Evolutionary conservation across 1,284 basidiomycete genomes (phyloP).

Genomic region (Vanrija sp.): DNA sequence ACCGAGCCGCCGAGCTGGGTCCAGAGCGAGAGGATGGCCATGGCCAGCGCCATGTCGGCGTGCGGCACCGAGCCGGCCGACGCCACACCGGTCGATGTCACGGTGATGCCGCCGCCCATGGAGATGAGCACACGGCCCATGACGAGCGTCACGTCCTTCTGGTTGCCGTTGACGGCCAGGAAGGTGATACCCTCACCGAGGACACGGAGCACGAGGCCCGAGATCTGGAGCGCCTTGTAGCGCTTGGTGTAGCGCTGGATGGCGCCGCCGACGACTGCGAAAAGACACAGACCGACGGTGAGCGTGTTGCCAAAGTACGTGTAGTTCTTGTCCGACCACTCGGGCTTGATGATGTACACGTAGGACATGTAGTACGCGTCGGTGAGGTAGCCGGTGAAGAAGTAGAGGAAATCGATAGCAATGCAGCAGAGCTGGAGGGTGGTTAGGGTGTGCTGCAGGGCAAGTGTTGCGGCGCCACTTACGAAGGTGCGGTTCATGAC

Average conservation of each 20-base stretch:
- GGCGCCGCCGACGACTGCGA: conserved; percentile 43
- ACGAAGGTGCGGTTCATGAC: conserved; percentile 49
- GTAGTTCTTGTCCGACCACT: conserved; percentile 31
- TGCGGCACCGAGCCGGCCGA: conserved; percentile 47
- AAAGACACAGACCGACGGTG: conserved; percentile 44
- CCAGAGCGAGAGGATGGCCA: conserved; percentile 46
- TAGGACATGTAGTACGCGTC: conserved; percentile 41
- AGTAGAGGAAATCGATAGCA: conserved; percentile 48
- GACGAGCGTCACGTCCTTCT: conserved; percentile 13
- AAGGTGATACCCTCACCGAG: conserved; percentile 31
- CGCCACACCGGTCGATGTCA: conserved; percentile 46
- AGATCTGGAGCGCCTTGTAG: conserved; percentile 47
- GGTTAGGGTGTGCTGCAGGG: no score
- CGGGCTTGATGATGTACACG: conserved; percentile 41
- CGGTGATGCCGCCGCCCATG: conserved; percentile 42
- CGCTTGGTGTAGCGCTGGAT: conserved; percentile 49
- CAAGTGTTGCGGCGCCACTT: neutral
- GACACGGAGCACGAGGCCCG: conserved; percentile 29
- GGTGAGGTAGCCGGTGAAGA: conserved; percentile 40
- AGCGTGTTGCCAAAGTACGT: conserved; percentile 32
- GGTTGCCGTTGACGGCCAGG: conserved; percentile 31
- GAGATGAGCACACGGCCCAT: conserved; percentile 35
- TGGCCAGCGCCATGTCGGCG: conserved; percentile 46
- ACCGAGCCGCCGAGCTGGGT: conserved; percentile 45
- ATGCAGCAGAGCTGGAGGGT: conserved; percentile 22